Evolutionary conservation across 495 filamentous ascomycete genomes (phyloP).

Genomic region (Aspergillus diversus): DNA sequence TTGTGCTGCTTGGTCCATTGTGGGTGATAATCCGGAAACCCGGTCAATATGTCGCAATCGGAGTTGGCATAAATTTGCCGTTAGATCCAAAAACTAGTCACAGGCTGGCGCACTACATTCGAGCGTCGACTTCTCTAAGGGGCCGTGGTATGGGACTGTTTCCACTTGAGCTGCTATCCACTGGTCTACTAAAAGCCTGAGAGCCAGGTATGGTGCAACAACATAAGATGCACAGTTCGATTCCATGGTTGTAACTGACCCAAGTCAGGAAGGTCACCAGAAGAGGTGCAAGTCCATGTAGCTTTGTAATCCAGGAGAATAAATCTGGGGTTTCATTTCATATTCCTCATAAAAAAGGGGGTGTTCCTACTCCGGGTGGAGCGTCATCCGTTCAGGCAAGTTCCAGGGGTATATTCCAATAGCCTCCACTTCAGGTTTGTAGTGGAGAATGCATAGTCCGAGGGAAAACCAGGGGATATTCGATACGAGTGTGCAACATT

Average conservation of each 20-base stretch:
- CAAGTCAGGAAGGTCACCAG: slow-evolving; percentile 3
- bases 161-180: slow-evolving; percentile 17
- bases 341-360: neutral
- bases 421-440: slow-evolving; percentile 35
- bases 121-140: neutral
- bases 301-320: slow-evolving; percentile 13
- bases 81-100: neutral
- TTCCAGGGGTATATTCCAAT: slow-evolving; percentile 31
- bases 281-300: slow-evolving; percentile 3
- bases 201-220: slow-evolving; percentile 19
- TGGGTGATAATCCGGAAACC: slow-evolving; percentile 7
- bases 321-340: slow-evolving; percentile 11
- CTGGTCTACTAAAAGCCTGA: slow-evolving; percentile 6
- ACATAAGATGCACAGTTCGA: slow-evolving; percentile 18
- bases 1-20: slow-evolving; percentile 14
- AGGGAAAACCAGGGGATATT: slow-evolving; percentile 19
- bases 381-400: slow-evolving; percentile 18
- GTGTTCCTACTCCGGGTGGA: slow-evolving; percentile 14
- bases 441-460: slow-evolving; percentile 26
- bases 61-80: neutral
- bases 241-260: slow-evolving; percentile 9
- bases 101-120: slow-evolving; percentile 6
- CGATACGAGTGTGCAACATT: slow-evolving; percentile 48
- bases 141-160: slow-evolving; percentile 15
- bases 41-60: neutral